Evolutionary conservation across 805 yeast genomes (phyloP), one percentile per base, ranked within the genome.

Genomic region (Metschnikowia continentalis): DNA sequence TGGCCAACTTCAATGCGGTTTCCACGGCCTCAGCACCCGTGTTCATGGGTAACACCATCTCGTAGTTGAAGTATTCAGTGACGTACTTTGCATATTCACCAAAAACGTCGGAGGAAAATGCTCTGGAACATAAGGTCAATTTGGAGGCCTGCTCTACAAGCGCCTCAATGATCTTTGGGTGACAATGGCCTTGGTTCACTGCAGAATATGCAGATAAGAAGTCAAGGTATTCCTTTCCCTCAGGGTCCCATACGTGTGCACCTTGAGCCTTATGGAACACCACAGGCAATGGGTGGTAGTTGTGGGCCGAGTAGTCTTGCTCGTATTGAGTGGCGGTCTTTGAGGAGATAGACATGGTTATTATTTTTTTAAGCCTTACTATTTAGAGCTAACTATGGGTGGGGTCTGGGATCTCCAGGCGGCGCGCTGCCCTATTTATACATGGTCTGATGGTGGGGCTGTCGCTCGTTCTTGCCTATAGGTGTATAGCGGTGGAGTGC

Each of bases 21-120:
- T 92, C 98, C 39, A 92, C 98, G 8, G 98, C 98, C 74, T 92
- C 98, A 37, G 97, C 97, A 67, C 98, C 98, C 13, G 98, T 92
- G 76, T 92, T 92, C 97, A 91, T 92, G 58, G 98, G 98, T 66
- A 92, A 76, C 10, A 92, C 92, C 86, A 83, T 84, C 63, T 92
- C 98, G 71, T 89, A 92, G 65, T 84, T 80, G 75, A 92, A 92
- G 66, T 74, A 91, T 66, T 90, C 94, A 48, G 97, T 90, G 54
- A 90, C 77, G 64, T 80, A 92, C 68, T 90, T 88, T 58, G 97
- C 94, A 65, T 82, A 92, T 33, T 78, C 77, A 41, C 96, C 96
- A 65, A 90, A 90, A 10, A 84, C 84, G 67, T 91, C 96, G 49
- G 88, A 87, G 22, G 95, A 88, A 68, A 92, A 92, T 3, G 97